Percentiles rank a stretch among this genome's conserved stretches.
Evolutionary conservation across 73 alveolate species (phyloP).

Genomic region (Paramecium octaurelia): DNA sequence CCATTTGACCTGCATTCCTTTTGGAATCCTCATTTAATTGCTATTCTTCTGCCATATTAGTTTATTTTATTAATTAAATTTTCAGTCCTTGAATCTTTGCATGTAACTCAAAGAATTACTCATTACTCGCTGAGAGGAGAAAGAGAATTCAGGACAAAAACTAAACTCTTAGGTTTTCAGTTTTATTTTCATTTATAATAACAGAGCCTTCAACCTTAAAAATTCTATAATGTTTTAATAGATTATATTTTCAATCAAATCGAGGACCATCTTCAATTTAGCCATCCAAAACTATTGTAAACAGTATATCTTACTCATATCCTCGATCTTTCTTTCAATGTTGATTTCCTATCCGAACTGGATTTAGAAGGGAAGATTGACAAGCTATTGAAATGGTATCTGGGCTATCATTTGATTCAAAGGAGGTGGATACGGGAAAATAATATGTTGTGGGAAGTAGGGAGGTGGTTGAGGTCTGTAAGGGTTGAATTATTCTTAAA

Average conservation of each 20-base stretch:
- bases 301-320: neutral
- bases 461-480: neutral
- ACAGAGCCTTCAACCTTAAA: neutral
- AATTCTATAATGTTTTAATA: neutral
- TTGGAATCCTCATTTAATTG: neutral
- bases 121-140: neutral
- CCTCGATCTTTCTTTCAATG: neutral
- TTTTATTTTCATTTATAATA: neutral
- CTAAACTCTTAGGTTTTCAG: neutral
- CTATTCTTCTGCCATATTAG: constrained; percentile 7
- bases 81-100: neutral
- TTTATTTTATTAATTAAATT: neutral
- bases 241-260: neutral
- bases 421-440: neutral
- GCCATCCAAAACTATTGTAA: neutral
- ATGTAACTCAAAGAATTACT: neutral
- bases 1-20: neutral
- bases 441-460: neutral
- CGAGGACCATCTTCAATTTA: neutral
- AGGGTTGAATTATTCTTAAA: neutral
- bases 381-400: neutral
- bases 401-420: neutral
- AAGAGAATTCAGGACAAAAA: neutral
- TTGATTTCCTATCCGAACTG: neutral
- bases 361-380: neutral